phyloP scores from a whole-genome alignment of 768 basidiomycete genomes.

The Thelephora aurantiotincta region DNA sequence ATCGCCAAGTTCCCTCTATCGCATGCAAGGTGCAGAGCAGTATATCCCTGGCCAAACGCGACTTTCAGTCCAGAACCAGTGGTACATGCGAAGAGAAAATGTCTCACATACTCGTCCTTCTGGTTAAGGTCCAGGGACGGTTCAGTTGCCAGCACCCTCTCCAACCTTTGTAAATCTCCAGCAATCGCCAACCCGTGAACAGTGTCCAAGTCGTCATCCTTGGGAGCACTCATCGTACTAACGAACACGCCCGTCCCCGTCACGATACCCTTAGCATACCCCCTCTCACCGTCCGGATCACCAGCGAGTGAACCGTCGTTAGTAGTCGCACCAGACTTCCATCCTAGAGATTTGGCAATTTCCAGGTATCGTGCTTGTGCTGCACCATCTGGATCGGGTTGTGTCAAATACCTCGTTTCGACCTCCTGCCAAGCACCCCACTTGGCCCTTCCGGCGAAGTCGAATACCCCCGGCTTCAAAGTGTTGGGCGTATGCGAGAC shows the following conservation, averaged over 20 bases:
- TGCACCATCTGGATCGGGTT: constrained; percentile 15
- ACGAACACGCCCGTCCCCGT: constrained; percentile 48
- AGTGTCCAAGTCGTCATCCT: constrained; percentile 23
- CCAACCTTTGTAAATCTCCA: constrained; percentile 34
- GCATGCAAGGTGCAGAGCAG: constrained; percentile 74
- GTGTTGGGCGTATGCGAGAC: constrained; percentile 38
- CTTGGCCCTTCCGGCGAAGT: constrained; percentile 67
- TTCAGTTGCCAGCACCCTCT: constrained; percentile 26
- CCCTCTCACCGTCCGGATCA: constrained; percentile 17
- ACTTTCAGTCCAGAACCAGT: neutral
- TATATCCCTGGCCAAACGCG: constrained; percentile 52
- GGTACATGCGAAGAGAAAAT: neutral
- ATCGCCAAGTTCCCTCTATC: constrained; percentile 59
- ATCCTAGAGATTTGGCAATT: constrained; percentile 56
- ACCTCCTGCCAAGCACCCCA: constrained; percentile 71
- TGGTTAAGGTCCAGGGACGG: constrained; percentile 38
- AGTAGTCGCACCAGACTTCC: constrained; percentile 28
- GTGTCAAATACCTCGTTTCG: constrained; percentile 32
- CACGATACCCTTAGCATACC: constrained; percentile 22
- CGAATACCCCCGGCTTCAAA: constrained; percentile 61
- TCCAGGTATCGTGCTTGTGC: constrained; percentile 56
- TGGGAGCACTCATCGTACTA: constrained; percentile 34
- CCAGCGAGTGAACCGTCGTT: neutral
- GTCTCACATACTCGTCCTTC: constrained; percentile 63
- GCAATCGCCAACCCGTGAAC: constrained; percentile 52